Base-by-base conservation (phyloP, 179 eudicot genomes). In the Patellifolia procumbens region DNA sequence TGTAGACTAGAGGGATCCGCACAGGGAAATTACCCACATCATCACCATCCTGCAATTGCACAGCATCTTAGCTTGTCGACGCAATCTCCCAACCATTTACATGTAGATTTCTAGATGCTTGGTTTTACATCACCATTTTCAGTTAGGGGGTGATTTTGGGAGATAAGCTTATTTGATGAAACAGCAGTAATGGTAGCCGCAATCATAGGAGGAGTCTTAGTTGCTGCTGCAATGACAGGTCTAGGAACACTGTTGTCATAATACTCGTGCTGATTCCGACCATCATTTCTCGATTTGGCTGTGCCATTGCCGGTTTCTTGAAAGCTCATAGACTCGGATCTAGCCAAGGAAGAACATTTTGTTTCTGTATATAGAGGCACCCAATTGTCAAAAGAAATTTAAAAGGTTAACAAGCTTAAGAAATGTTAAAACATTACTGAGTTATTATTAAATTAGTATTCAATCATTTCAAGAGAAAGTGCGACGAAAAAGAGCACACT, bases 341-440 rank as follows among this genome's bases (percentile, higher is more conserved):
- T 84, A 45, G 90, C 91, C 67, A 86, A 70, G 15, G 91, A 87
- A 61, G 90, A 86, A 80, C 82, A 90, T 76, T 90, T 83, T 43
- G 87, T 83, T 81, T 91, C 97, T 91, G 97, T 65, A 74, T 56
- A 35, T 45, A 78, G n/a, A 59, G 35, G 48, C 7, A 75, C 43
- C 58, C 43, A 59, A 61, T 35, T 56, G 70, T 43, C 52, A 52
- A 48, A 6, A 63, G 39, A 49, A 66, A 29, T 51, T 52, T 20
- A n/a, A 10, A 4, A 76, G 70, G n/a, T n/a, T n/a, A 71, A 32
- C 19, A 28, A 65, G 1, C 59, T 53, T 51, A 5, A 35, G 5
- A 2, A 5, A 24, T 22, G 15, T 7, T 1, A 0, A 0, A 17
- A 19, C 45, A 7, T 34, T 20, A 15, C 22, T 22, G 10, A 29